Percentiles rank a stretch among this genome's conserved stretches.
Conservation (phyloP, 2,329 filamentous ascomycete species). For the Apiospora malaysiana region DNA sequence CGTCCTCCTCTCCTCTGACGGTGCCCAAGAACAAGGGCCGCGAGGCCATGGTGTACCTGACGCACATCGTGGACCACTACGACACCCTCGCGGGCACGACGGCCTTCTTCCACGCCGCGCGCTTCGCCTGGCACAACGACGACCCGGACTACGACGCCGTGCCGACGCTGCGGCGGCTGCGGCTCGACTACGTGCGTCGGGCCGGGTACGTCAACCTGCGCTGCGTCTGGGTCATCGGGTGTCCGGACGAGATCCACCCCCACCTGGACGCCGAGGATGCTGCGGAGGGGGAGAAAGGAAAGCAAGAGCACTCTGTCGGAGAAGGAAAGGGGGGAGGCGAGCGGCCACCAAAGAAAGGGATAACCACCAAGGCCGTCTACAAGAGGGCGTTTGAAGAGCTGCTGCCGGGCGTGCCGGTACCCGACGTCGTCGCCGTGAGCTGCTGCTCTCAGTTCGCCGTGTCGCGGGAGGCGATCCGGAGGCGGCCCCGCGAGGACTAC, state of each 20-base stretch:
- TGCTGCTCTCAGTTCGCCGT: slow-evolving; percentile 63
- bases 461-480: slow-evolving; percentile 47
- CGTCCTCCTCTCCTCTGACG: slow-evolving; percentile 23
- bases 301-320: neutral
- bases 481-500: slow-evolving; percentile 51
- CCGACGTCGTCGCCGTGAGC: slow-evolving; percentile 46
- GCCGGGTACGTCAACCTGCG: slow-evolving; percentile 66
- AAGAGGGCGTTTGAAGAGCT: slow-evolving; percentile 32
- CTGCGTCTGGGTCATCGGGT: slow-evolving; percentile 44
- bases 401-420: slow-evolving; percentile 35
- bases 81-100: slow-evolving; percentile 61
- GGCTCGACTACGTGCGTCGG: slow-evolving; percentile 54
- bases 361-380: slow-evolving; percentile 26
- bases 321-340: neutral
- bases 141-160: slow-evolving; percentile 49
- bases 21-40: slow-evolving; percentile 49
- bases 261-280: slow-evolving; percentile 25
- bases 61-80: slow-evolving; percentile 68
- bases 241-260: slow-evolving; percentile 36
- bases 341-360: neutral
- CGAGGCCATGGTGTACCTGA: slow-evolving; percentile 67
- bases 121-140: slow-evolving; percentile 60
- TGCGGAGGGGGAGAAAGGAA: neutral
- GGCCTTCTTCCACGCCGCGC: slow-evolving; percentile 65
- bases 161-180: slow-evolving; percentile 56